phyloP scores from a whole-genome alignment of 257 asterid genomes.

The Petrea volubilis region DNA sequence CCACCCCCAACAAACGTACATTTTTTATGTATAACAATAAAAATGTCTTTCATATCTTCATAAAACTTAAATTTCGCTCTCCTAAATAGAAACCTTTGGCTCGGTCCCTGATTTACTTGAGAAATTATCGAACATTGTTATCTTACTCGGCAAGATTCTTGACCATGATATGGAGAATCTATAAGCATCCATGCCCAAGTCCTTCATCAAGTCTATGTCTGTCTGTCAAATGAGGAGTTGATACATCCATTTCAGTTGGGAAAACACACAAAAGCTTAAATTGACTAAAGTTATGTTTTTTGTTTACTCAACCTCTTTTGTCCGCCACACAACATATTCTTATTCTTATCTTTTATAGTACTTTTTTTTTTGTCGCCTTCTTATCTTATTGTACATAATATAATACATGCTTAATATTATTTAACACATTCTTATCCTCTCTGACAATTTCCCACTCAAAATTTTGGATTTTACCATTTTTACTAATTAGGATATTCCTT shows the following conservation, averaged over 20 bases:
- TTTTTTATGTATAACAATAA: no score
- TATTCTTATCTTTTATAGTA: background rate
- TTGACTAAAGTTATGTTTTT: slow-evolving; percentile 18
- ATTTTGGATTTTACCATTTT: background rate
- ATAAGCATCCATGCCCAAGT: slow-evolving; percentile 84
- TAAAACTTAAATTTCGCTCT: no score
- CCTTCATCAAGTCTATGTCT: slow-evolving; percentile 82
- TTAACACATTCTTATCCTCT: slow-evolving; percentile 36
- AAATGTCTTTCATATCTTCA: no score
- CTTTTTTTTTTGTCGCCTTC: background rate
- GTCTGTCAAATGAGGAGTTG: slow-evolving; percentile 43
- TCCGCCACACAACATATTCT: slow-evolving; percentile 22
- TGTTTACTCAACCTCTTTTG: background rate
- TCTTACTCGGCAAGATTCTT: slow-evolving; percentile 80
- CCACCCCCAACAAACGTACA: no score
- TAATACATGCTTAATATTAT: background rate
- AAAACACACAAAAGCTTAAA: slow-evolving; percentile 7
- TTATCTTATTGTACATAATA: slow-evolving; percentile 1
- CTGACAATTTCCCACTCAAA: background rate
- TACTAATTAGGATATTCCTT: background rate
- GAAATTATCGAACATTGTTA: background rate
- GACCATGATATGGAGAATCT: slow-evolving; percentile 95
- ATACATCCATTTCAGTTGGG: slow-evolving; percentile 29
- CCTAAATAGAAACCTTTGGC: no score
- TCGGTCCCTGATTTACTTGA: no score